phyloP scores from a whole-genome alignment of 371 early-diverging fungal species.

The Syncephalastrum sp. region DNA sequence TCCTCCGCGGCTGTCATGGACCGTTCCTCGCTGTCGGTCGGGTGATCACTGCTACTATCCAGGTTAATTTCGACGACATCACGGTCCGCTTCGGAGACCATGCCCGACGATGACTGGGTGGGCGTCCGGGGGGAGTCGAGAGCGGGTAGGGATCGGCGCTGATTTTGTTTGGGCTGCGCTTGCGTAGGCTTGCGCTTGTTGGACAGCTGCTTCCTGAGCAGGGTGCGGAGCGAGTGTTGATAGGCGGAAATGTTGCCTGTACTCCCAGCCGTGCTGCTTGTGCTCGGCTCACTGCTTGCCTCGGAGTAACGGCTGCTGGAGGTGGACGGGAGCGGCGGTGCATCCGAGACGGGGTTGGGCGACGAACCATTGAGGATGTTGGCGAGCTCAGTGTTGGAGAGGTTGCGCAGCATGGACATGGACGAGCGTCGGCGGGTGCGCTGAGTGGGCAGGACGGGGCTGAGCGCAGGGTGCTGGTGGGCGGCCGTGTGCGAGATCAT shows the following conservation, averaged over 20 bases:
- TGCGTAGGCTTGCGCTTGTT: constrained; percentile 16
- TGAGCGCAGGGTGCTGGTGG: neutral
- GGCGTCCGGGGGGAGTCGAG: neutral
- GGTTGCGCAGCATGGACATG: constrained; percentile 27
- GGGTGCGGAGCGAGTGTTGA: constrained; percentile 25
- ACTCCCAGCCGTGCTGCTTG: constrained; percentile 3
- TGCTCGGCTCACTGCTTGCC: constrained; percentile 1
- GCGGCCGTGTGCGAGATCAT: neutral
- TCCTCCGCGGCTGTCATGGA: neutral
- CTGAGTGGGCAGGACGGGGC: constrained; percentile 5
- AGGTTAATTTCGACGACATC: constrained; percentile 30
- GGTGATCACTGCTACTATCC: constrained; percentile 11
- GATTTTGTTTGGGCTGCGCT: constrained; percentile 1
- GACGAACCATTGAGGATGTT: constrained; percentile 27
- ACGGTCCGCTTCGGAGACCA: constrained; percentile 19
- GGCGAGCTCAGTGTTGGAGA: constrained; percentile 27
- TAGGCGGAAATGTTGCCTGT: constrained; percentile 12
- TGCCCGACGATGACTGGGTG: neutral
- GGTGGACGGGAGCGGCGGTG: constrained; percentile 10
- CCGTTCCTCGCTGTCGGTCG: neutral
- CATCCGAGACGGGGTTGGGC: constrained; percentile 26
- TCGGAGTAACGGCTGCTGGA: neutral
- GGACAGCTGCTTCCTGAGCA: constrained; percentile 19
- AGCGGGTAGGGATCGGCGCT: neutral
- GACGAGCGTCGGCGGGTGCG: constrained; percentile 25